Evolutionary conservation across 1,139 yeast species (phyloP).

Genomic region (Magnusiomyces sp.): DNA sequence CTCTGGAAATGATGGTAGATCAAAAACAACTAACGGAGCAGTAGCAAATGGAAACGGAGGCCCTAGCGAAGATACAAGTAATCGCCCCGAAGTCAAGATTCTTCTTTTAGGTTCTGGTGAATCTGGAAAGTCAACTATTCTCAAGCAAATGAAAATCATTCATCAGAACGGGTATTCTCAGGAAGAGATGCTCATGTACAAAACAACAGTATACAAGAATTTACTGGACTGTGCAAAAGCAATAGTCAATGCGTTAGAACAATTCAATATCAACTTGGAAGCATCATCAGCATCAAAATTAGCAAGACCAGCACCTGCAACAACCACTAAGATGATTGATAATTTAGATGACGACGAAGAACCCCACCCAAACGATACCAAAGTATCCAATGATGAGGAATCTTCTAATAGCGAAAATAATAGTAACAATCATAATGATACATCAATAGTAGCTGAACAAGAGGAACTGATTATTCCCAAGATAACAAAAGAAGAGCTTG

Average conservation of each 20-base stretch:
- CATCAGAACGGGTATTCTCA: slow-evolving; percentile 61
- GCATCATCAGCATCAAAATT: neutral
- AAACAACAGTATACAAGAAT: slow-evolving; percentile 60
- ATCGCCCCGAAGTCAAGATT: slow-evolving; percentile 42
- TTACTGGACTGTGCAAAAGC: slow-evolving; percentile 55
- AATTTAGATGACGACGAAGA: no score
- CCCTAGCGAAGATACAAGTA: neutral
- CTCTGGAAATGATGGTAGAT: no score
- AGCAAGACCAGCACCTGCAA: neutral
- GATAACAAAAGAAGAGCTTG: slow-evolving; percentile 20
- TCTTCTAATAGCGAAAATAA: neutral
- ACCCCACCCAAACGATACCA: neutral
- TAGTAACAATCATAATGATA: neutral
- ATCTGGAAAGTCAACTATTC: slow-evolving; percentile 66
- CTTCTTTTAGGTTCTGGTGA: slow-evolving; percentile 67
- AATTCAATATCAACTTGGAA: slow-evolving; percentile 17
- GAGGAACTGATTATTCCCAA: neutral
- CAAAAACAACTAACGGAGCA: no score
- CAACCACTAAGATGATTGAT: neutral
- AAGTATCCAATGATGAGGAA: neutral
- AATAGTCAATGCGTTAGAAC: slow-evolving; percentile 46
- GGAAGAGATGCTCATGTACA: slow-evolving; percentile 54
- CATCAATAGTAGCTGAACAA: neutral
- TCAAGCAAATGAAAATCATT: slow-evolving; percentile 67
- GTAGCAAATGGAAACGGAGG: no score